Base-by-base conservation (phyloP, 306 rosid genomes). In the Pachyrhizus erosus region DNA sequence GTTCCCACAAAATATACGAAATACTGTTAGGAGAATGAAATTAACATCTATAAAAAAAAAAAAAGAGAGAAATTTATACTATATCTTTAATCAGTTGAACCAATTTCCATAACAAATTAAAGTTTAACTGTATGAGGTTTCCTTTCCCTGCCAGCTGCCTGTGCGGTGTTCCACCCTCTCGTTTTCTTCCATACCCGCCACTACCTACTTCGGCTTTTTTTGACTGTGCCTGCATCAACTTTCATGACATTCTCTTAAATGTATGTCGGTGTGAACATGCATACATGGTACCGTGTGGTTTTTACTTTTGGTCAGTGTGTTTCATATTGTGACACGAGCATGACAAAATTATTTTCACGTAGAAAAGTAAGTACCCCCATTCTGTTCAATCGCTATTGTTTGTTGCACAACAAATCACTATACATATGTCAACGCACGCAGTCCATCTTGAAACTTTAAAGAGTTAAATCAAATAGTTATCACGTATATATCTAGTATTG, bases 371-470 rank as follows among this genome's bases (percentile, higher is more conserved):
- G 1, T 60, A 8, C 39, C 10, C 40, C 9, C 42, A 37, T 27
- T 29, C 21, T 26, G 11, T 61, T 27, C 20, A 55, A 27, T 29
- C 29, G 9, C 37, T 0, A 64, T 29, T 17, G 2, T 34, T 14
- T 33, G 70, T 31, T 17, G 70, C 24, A 33, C 24, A 15, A 43
- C 45, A 64, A 64, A 33, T 34, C 11, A n/a, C 31, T 27, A 1
- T 27, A 27, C 3, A 75, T 42, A 42, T 45, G 73, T 83, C 86
- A 76, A 75, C 65, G 34, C 82, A 83, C 37, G 74, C 82, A 77
- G 24, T 58, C 78, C 82, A 57, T 76, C 33, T 83, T 33, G 75
- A 69, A 69, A 14, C 72, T 82, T 60, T 26, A n/a, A 9, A 27
- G 14, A 33, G 48, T 12, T 48, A 29, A 54, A 78, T 75, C 64